Base-by-base conservation (phyloP, 2,329 filamentous ascomycete species). In the Knoxdaviesia capensis region DNA sequence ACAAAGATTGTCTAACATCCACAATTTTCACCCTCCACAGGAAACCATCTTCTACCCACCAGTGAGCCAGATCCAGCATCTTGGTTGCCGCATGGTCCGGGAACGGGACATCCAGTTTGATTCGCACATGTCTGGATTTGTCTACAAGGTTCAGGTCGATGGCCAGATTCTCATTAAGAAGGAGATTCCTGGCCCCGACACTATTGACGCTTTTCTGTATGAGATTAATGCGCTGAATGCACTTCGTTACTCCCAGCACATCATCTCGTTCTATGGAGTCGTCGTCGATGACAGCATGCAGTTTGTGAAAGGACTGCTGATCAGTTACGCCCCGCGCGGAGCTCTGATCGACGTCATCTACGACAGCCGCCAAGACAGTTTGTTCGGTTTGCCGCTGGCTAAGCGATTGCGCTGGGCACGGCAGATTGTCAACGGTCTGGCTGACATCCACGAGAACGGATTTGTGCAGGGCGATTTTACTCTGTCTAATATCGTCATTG, bases 381-480 rank as follows among this genome's bases (percentile, higher is more conserved):
- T 43, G 10, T 61, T 77, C 38, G 56, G 60, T 1, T 55, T 77
- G 7, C 62, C 74, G 1, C 94, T 87, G 82, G 54, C 65, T 20
- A 71, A 76, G 36, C 76, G 87, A 39, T 80, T 87, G 57, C 77
- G 73, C 50, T 98, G 90, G 90, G 88, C 88, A 2, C 74, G 73
- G 45, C 87, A 96, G 56, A 94, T 96, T 49, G 77, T 96, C 9
- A 72, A 80, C 46, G 90, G 90, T 2, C 68, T 98, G 3, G 78
- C 83, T 1, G 86, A 94, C 51, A 88, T 98, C 31, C 90, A 98
- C 53, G 88, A 96, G 57, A 79, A 84, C 28, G 90, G 90, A 5
- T 96, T 93, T 56, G 90, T 98, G 7, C 90, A 98, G 54, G 90
- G 90, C 29, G 90, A 98, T 55, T 94, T 98, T 49, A 98, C 90